Evolutionary conservation across 176 grass and related monocot genomes (phyloP).

Genomic region (Sorghum bicolor): Sorghum_bicolor_NCBIv3 NC_012876.2:60980501-60981000

Average conservation of each 20-base stretch:
- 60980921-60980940: slow-evolving; percentile 46
- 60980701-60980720: slow-evolving; percentile 62
- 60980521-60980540: neutral
- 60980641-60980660: slow-evolving; percentile 63
- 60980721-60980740: slow-evolving; percentile 51
- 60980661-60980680: slow-evolving; percentile 62
- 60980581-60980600: slow-evolving; percentile 56
- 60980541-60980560: slow-evolving; percentile 84
- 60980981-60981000: slow-evolving; percentile 43
- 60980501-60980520: too few species aligned
- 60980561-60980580: slow-evolving; percentile 77
- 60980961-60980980: neutral
- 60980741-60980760: slow-evolving; percentile 58
- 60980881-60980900: slow-evolving; percentile 36
- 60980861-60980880: slow-evolving; percentile 71
- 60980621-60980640: slow-evolving; percentile 72
- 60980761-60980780: slow-evolving; percentile 47
- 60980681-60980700: slow-evolving; percentile 79
- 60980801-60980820: slow-evolving; percentile 70
- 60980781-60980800: slow-evolving; percentile 63
- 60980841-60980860: slow-evolving; percentile 62
- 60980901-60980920: slow-evolving; percentile 55
- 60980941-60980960: neutral
- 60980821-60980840: slow-evolving; percentile 84
- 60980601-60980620: slow-evolving; percentile 64